Percentiles rank a stretch among this genome's conserved stretches.
Conservation (phyloP, 306 rosid genomes). For the Albizia julibrissin region DNA sequence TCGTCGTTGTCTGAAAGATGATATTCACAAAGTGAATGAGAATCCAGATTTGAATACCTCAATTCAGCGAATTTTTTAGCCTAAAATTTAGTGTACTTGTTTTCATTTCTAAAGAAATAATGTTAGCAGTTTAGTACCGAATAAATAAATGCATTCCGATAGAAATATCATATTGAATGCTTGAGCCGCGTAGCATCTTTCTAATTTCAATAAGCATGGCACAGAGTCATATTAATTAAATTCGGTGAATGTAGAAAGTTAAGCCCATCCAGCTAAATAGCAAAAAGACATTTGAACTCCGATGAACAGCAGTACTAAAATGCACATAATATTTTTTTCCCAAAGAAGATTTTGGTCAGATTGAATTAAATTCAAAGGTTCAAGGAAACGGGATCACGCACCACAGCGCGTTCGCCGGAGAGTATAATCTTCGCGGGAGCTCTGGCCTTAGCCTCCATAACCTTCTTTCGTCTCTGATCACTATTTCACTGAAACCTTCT, state of each 20-base stretch:
- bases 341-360: slow-evolving; percentile 7
- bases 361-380: neutral
- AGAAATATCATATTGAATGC: too few relatives aligned
- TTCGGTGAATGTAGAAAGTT: neutral
- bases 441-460: slow-evolving; percentile 82
- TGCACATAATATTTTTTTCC: neutral
- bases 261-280: neutral
- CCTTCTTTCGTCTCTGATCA: neutral
- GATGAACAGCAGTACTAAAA: neutral
- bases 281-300: neutral
- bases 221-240: neutral
- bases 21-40: slow-evolving; percentile 26
- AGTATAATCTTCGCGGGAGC: slow-evolving; percentile 91
- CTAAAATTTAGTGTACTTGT: neutral
- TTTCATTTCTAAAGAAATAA: neutral
- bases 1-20: slow-evolving; percentile 55
- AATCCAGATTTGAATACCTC: neutral
- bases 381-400: slow-evolving; percentile 47
- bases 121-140: too few relatives aligned
- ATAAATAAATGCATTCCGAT: neutral
- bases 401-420: slow-evolving; percentile 93
- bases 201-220: neutral
- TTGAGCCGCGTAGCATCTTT: too few relatives aligned
- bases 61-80: neutral
- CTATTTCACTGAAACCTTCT: neutral